phyloP scores from a whole-genome alignment of 257 asterid species.

The Lycium barbarum region DNA sequence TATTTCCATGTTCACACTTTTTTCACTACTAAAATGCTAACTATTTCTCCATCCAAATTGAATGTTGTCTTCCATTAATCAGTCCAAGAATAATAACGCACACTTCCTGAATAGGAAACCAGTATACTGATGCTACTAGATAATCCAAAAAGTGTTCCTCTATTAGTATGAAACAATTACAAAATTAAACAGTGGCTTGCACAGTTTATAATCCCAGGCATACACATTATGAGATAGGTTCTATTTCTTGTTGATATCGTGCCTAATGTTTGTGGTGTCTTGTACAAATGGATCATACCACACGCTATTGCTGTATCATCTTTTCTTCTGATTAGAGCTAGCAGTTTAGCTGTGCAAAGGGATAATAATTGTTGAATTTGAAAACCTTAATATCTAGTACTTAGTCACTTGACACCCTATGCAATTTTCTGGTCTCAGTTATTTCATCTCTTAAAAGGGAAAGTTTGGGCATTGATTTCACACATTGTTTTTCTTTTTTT shows the following conservation, averaged over 20 bases:
- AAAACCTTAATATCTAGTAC: neutral
- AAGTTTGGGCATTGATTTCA: neutral
- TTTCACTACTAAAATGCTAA: neutral
- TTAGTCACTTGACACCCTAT: neutral
- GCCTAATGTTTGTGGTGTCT: neutral
- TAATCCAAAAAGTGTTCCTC: constrained; percentile 5
- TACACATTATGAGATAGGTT: neutral
- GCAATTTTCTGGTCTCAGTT: neutral
- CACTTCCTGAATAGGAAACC: neutral
- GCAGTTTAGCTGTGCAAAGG: neutral
- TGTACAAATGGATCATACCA: neutral
- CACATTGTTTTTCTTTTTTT: constrained; percentile 31
- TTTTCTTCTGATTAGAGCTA: constrained; percentile 13
- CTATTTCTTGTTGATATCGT: neutral
- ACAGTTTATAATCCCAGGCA: neutral
- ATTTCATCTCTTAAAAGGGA: constrained; percentile 1
- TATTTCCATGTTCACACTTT: neutral
- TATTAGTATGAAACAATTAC: neutral
- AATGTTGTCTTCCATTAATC: constrained; percentile 11
- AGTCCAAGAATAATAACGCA: neutral
- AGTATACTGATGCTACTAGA: neutral
- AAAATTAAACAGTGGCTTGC: neutral
- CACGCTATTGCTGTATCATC: neutral
- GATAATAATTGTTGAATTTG: neutral
- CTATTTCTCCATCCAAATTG: constrained; percentile 11